Evolutionary conservation across 1,284 basidiomycete species (phyloP).

Genomic region (Papiliotrema nemorosa): DNA sequence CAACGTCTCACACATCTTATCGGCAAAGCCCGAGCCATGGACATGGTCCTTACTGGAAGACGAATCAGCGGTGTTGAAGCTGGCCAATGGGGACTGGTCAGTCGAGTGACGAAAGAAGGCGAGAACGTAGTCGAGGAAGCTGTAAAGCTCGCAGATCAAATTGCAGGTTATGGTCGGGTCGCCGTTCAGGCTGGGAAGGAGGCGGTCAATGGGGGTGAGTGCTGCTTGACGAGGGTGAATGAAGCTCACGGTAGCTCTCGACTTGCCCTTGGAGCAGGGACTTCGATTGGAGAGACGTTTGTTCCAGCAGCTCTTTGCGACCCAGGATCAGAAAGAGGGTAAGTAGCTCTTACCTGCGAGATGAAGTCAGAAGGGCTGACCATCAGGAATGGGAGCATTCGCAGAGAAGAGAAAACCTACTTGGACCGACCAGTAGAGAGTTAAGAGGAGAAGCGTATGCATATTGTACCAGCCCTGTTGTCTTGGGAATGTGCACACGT

Average conservation of each 20-base stretch:
- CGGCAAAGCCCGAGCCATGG: slow-evolving; percentile 95
- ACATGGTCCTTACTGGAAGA: slow-evolving; percentile 85
- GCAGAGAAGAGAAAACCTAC: slow-evolving; percentile 2
- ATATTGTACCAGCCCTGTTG: not conserved
- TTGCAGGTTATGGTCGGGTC: slow-evolving; percentile 79
- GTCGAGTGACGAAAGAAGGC: slow-evolving; percentile 71
- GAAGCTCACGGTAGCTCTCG: slow-evolving; percentile 61
- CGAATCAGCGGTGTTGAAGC: slow-evolving; percentile 79
- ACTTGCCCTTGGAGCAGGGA: slow-evolving; percentile 77
- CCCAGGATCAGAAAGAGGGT: slow-evolving; percentile 97
- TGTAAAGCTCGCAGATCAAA: slow-evolving; percentile 71
- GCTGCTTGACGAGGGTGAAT: not conserved
- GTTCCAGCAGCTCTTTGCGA: slow-evolving; percentile 92
- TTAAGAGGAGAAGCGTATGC: not conserved
- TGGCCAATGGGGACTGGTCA: slow-evolving; percentile 78
- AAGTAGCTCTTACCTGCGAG: slow-evolving; percentile 28
- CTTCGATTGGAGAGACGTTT: slow-evolving; percentile 81
- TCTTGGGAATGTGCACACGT: too few species aligned
- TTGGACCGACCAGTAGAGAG: slow-evolving; percentile 1
- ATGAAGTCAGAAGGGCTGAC: not conserved
- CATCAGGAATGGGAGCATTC: not conserved
- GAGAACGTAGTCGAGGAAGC: slow-evolving; percentile 86
- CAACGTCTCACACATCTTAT: slow-evolving; percentile 73
- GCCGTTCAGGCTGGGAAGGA: slow-evolving; percentile 92
- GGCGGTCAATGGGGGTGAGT: slow-evolving; percentile 82